Evolutionary conservation across 148 eudicot species (phyloP), one percentile per base, ranked within the genome.

Genomic region (Silene uniflora): DNA sequence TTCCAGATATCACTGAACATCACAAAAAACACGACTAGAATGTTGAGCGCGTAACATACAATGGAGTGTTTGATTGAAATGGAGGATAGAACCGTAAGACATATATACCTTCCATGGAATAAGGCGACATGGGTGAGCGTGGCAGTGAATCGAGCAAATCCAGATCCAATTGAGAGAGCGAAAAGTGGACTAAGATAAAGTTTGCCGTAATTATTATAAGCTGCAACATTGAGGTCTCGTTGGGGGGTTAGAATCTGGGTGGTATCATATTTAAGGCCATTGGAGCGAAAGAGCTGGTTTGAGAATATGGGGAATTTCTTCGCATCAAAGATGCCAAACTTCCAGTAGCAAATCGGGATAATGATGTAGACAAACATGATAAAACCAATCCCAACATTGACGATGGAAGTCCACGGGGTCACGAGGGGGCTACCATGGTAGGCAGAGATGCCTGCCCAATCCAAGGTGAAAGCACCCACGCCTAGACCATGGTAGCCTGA

Each of bases 381-480:
- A 72, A 96, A 96, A 6, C 99, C 99, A 44, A 89, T 69, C 35
- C 92, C 97, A 56, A 96, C 88, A 69, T 96, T 96, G 67, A 96
- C 78, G 70, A 92, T 92, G 56, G 99, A 96, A 46, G 81, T 83
- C 93, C 97, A 95, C 12, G 99, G 98, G 9, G 99, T 69, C 65
- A 96, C 97, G 64, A 96, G 78, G 0, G 99, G 99, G 79, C 99
- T 96, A 49, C 98, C 98, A 61, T 96, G 99, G 82, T 96, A 96
- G 10, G 99, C 99, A 10, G 97, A 87, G 69, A 96, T 96, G 68
- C 99, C 99, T 13, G 99, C 99, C 99, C 99, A 96, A 74, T 96
- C 99, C 4, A 96, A 86, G 67, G 99, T 92, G 88, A 96, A 96
- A 52, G 99, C 98, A 23, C 99, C 99, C 55, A 96, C 80, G 17